Evolutionary conservation across 2,329 filamentous ascomycete genomes (phyloP), one percentile per base, ranked within the genome.

Genomic region (Monilinia polystroma): DNA sequence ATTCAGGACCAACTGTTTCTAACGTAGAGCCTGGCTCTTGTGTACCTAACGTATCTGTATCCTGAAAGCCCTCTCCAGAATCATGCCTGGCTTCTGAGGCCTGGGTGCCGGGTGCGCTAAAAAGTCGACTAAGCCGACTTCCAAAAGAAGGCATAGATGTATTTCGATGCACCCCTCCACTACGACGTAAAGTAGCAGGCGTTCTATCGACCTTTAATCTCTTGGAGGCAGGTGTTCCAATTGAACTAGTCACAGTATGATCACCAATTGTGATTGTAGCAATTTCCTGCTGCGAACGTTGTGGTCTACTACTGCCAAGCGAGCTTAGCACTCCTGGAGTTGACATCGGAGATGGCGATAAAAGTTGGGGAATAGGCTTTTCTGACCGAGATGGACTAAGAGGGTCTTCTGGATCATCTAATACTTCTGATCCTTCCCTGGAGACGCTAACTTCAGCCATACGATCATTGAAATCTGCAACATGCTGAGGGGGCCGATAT

Each of bases 221-320:
- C 54, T 76, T 76, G 1, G 70, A 69, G 49, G 57, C 64, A 38
- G 72, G 72, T 3, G 70, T 73, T 14, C 75, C 75, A 64, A 77
- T 74, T 23, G 72, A 71, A 47, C 75, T 76, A 8, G 72, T 76
- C 18, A 74, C 67, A 3, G 74, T 76, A 35, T 75, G 71, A 41
- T 76, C 71, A 23, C 74, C 76, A 63, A 76, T 77, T 4, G 73
- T 76, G 51, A 77, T 76, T 18, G 74, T 77, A 20, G 76, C 75
- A n/a, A 71, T 71, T 64, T 75, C 72, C 51, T 69, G 49, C 63
- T 68, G 68, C n/a, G 66, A 58, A 63, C 71, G 67, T 55, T 71
- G 66, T 45, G 66, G 53, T 66, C 68, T 71, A 32, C 72, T 32
- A 45, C 57, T 68, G 43, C 71, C 68, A 63, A 74, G 68, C 63